Base-by-base conservation (phyloP, 2,329 filamentous ascomycete genomes). In the Arthrinium puccinioides region DNA sequence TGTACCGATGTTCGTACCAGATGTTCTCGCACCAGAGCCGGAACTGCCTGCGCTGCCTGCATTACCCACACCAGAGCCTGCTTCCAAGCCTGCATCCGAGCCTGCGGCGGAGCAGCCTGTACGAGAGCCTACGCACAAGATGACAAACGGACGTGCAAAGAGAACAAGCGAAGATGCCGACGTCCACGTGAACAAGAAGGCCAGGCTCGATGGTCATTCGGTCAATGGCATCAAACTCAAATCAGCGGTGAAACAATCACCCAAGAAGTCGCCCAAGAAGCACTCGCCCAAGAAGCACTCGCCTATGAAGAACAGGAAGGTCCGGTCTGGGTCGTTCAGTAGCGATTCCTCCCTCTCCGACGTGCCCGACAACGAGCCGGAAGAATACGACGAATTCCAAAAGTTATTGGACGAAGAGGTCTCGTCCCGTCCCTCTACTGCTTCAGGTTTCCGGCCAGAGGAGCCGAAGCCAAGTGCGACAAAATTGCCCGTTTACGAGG, bases 331-430 rank as follows among this genome's bases (percentile, higher is more conserved):
- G 21, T 57, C 55, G 10, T 41, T 55, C 20, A 57, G 54, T 42
- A 59, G 54, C 43, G 47, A 43, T 16, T 59, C 55, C 19, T 55
- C 54, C 9, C 46, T 59, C 10, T 57, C 54, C 6, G 56, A 53
- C 5, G 53, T 59, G 11, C 54, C 55, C 3, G 55, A 57, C 24
- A 53, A 56, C 34, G 48, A 47, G 13, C 50, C 51, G 9, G 52
- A 55, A 39, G 51, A 54, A 34, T 56, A 48, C 24, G 49, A 51
- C 18, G 46, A 49, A 27, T 56, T 52, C 39, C 47, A 55, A 48
- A 51, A 50, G 40, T 46, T 42, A 42, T 49, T 50, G 38, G 53
- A 55, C 33, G 52, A 52, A 34, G 50, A 52, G 36, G 45, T 46
- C 45, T 49, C 52, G 48, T n/a, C n/a, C n/a, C 52, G 52, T 43